Evolutionary conservation across 768 basidiomycete species (phyloP), one percentile per base, ranked within the genome.

Genomic region (Auriscalpium orientale): DNA sequence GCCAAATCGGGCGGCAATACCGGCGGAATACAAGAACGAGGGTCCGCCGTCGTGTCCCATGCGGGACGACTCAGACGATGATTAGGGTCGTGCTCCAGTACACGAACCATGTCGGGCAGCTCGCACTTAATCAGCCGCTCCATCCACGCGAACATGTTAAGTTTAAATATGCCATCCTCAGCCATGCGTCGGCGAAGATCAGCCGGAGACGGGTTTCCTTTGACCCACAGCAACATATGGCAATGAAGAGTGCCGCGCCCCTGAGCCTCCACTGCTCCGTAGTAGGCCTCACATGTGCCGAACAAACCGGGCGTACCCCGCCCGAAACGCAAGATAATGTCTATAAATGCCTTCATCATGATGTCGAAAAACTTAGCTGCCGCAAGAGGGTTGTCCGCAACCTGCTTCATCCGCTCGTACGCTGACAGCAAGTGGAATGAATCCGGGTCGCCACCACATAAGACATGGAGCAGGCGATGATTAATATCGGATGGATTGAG

Each of bases 321-420:
- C 40, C 11, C 16, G 2, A 58, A 2, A 8, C 60, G 48, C 1
- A 52, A n/a, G 21, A 68, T 57, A 56, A 36, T 70, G 0, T 62
- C 58, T 1, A 76, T 65, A 55, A 78, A 74, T 0, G 67, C 64
- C 15, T 68, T 62, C 62, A 78, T 75, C 21, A 71, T 72, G 1
- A 70, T 55, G 59, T 77, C 61, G 55, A 79, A 79, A 59, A 77
- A 78, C n/a, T 70, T 60, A 0, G 74, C 71, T 1, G 71, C 73
- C 0, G 73, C 57, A 8, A 57, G 53, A 1, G 78, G 77, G 62
- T 79, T 74, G 51, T 66, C 57, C 0, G 79, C 76, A 5, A 79
- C 51, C 0, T 74, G 51, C 3, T 65, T 37, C 0, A 71, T 36
- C 40, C 76, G 75, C n/a, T 74, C 62, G 48, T 71, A 20, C 69